Evolutionary conservation across 129 eudicot species (phyloP).

Genomic region (Sambucus nigra): DNA sequence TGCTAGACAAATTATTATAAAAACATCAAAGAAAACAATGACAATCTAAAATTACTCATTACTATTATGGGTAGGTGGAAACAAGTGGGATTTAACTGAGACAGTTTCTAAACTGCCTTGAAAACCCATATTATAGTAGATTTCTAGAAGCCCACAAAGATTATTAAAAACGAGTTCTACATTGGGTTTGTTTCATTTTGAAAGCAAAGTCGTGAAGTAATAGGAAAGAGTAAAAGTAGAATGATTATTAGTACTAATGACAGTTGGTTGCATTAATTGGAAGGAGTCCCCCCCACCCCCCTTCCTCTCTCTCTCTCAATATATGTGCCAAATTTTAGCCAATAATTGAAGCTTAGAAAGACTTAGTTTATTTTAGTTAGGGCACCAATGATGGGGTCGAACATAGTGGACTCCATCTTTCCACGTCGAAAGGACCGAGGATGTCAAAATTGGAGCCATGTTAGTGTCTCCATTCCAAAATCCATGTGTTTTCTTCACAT

Average conservation of each 20-base stretch:
- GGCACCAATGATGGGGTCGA: conserved; percentile 41
- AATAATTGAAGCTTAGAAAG: conserved; percentile 31
- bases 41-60: too few species aligned
- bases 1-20: too few species aligned
- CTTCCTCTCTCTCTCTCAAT: too few species aligned
- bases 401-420: conserved; percentile 59
- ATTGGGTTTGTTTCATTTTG: not conserved
- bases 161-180: not conserved
- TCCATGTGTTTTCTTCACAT: conserved; percentile 59
- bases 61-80: conserved; percentile 13
- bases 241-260: not conserved
- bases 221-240: not conserved
- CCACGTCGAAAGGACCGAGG: conserved; percentile 47
- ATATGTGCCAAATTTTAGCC: not conserved
- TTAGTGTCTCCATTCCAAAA: conserved; percentile 38
- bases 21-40: too few species aligned
- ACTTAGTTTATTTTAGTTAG: conserved; percentile 19
- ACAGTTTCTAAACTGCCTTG: not conserved
- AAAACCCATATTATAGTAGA: not conserved
- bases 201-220: not conserved
- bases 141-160: not conserved
- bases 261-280: not conserved
- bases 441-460: conserved; percentile 35
- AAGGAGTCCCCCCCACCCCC: not conserved
- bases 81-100: not conserved